These are phyloP conservation scores for Hyphopichia pseudoburtonii DNA, from an alignment of 1,139 yeast species.

Conservation along the genomic window DNA sequence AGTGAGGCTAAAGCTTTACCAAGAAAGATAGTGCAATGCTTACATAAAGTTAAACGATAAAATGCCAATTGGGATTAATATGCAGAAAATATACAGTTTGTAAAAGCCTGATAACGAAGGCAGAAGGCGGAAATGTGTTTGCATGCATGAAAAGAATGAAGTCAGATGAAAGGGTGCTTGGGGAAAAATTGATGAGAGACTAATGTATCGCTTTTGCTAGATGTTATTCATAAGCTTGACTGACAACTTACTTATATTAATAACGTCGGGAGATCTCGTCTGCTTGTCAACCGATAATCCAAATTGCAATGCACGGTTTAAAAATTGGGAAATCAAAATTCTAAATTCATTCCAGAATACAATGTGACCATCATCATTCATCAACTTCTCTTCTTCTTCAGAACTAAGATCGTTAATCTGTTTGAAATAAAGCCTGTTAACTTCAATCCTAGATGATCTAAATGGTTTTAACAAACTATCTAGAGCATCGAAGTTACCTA, in stretches of 20 bases:
- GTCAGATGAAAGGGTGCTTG: neutral
- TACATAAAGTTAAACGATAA: too few species aligned
- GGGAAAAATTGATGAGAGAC: too few species aligned
- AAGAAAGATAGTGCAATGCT: too few species aligned
- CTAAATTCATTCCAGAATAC: constrained; percentile 9
- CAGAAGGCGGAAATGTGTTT: too few species aligned
- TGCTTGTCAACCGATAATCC: neutral
- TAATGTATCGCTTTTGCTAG: too few species aligned
- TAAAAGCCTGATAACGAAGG: too few species aligned
- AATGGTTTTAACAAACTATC: neutral
- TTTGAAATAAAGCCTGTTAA: neutral
- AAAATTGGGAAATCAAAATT: constrained; percentile 2
- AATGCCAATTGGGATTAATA: too few species aligned
- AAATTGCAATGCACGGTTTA: constrained; percentile 5
- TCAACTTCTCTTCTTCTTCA: constrained; percentile 8
- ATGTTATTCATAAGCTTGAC: constrained; percentile 5
- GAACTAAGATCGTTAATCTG: constrained; percentile 5
- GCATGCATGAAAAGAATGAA: too few species aligned
- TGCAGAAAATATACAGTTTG: too few species aligned
- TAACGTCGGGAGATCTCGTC: neutral
- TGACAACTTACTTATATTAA: constrained; percentile 5
- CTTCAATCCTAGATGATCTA: neutral
- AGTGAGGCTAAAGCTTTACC: too few species aligned
- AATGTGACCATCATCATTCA: constrained; percentile 3
- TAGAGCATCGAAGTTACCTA: neutral